Percentiles rank a stretch among this genome's conserved stretches.
These are phyloP conservation scores for Pneumocystis canis DNA, from an alignment of 1,139 yeast species.

Conservation along the genomic window DNA sequence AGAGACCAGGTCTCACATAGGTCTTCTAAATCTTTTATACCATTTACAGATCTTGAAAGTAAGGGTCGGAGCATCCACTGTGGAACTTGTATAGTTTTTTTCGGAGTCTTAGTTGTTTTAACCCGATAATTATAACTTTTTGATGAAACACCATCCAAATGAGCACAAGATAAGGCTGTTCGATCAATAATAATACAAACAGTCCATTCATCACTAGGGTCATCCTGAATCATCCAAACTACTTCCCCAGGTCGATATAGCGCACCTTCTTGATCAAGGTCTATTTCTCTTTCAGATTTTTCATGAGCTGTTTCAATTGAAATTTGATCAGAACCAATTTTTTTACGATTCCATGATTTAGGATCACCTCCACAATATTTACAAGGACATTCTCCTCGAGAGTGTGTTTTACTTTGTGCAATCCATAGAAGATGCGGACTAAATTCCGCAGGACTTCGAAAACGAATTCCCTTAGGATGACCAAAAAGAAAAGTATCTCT, in stretches of 20 bases:
- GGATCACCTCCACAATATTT: background rate
- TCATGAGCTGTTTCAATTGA: background rate
- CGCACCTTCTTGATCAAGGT: conserved; percentile 1
- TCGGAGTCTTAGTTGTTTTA: background rate
- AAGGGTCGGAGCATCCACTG: conserved; percentile 5
- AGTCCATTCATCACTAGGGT: background rate
- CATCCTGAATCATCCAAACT: conserved; percentile 6
- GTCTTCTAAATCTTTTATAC: background rate
- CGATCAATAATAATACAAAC: conserved; percentile 2
- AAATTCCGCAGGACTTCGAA: conserved; percentile 13
- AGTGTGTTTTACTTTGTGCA: background rate
- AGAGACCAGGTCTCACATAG: background rate
- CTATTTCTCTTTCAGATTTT: conserved; percentile 5
- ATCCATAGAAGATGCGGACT: conserved; percentile 14
- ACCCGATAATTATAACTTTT: conserved; percentile 3
- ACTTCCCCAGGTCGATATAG: conserved; percentile 5
- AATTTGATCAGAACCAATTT: background rate
- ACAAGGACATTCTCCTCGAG: background rate
- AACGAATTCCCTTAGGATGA: conserved; percentile 15
- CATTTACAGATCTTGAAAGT: background rate
- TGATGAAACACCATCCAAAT: conserved; percentile 4
- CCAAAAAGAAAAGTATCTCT: conserved; percentile 14
- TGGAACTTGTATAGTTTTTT: conserved; percentile 2
- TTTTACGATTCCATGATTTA: background rate
- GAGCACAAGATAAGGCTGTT: background rate